Evolutionary conservation across 1,284 basidiomycete genomes (phyloP).

Genomic region (Trichosporon sp.): DNA sequence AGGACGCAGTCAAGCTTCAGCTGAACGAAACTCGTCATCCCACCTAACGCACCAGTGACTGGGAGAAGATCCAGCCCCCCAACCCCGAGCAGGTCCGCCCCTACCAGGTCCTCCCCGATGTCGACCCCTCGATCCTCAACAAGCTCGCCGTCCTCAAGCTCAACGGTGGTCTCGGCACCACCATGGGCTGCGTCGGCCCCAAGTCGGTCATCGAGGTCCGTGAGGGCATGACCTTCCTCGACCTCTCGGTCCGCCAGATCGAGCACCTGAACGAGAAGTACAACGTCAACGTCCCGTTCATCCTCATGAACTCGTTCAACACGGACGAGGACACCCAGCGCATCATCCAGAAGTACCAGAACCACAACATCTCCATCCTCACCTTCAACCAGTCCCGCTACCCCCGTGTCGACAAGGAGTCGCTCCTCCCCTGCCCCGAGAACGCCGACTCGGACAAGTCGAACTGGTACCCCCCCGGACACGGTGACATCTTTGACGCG

Average conservation of each 20-base stretch:
- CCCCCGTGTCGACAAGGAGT: slow-evolving; percentile 95
- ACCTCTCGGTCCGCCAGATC: slow-evolving; percentile 94
- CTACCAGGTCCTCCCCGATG: slow-evolving; percentile 68
- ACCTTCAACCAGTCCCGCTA: slow-evolving; percentile 95
- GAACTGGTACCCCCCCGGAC: slow-evolving; percentile 98
- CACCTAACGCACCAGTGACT: slow-evolving; percentile 60
- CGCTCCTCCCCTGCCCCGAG: slow-evolving; percentile 82
- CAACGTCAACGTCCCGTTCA: slow-evolving; percentile 83
- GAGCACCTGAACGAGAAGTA: slow-evolving; percentile 66
- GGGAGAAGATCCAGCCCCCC: slow-evolving; percentile 96
- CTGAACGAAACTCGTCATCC: neutral
- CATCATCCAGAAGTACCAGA: slow-evolving; percentile 98
- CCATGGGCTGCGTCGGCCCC: slow-evolving; percentile 54
- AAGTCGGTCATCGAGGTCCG: slow-evolving; percentile 89
- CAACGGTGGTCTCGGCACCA: slow-evolving; percentile 90
- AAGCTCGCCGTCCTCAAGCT: slow-evolving; percentile 99
- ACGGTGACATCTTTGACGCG: slow-evolving; percentile 69
- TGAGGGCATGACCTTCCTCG: slow-evolving; percentile 98
- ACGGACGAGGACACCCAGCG: slow-evolving; percentile 94
- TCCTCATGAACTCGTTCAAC: slow-evolving; percentile 99
- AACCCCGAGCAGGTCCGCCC: slow-evolving; percentile 87
- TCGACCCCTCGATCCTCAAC: slow-evolving; percentile 69
- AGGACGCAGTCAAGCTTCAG: neutral
- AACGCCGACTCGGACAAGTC: slow-evolving; percentile 86
- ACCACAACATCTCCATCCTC: slow-evolving; percentile 92